These are phyloP conservation scores for Mycotypha africana DNA, from an alignment of 371 early-diverging fungal species.

Conservation along the genomic window DNA sequence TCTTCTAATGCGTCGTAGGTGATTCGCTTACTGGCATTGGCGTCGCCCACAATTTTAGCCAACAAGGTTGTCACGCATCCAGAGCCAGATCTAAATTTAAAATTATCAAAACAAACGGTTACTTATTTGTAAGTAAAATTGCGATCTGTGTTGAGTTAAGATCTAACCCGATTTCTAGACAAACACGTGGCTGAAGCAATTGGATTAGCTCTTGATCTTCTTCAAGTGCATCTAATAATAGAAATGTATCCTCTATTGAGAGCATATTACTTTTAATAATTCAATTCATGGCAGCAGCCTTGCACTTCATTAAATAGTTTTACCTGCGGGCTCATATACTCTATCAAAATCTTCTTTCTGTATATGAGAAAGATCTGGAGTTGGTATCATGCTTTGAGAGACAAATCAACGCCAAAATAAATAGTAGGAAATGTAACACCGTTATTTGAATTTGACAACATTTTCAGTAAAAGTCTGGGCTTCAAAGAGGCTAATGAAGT, in stretches of 20 bases:
- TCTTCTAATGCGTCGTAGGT: too few relatives aligned
- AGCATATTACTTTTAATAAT: neutral
- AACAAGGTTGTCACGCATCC: conserved; percentile 83
- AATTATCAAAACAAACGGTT: neutral
- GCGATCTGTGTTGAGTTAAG: too few relatives aligned
- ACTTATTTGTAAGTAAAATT: too few relatives aligned
- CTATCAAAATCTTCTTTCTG: conserved; percentile 55
- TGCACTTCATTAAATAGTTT: neutral
- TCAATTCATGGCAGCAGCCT: neutral
- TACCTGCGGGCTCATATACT: conserved; percentile 90
- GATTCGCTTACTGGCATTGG: conserved; percentile 34
- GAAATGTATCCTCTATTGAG: conserved; percentile 83
- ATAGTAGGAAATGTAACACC: neutral
- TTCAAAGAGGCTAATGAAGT: neutral
- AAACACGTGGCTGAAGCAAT: conserved; percentile 54
- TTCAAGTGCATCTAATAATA: conserved; percentile 90
- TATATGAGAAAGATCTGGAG: conserved; percentile 74
- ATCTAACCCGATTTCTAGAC: conserved; percentile 81
- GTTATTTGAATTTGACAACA: neutral
- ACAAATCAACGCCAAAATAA: conserved; percentile 1
- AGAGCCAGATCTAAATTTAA: conserved; percentile 69
- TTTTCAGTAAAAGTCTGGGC: neutral
- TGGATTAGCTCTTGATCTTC: conserved; percentile 55
- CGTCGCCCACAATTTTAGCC: conserved; percentile 48
- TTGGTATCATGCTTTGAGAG: conserved; percentile 56